Evolutionary conservation across 495 filamentous ascomycete species (phyloP).

Genomic region (Talaromyces wortmannii): DNA sequence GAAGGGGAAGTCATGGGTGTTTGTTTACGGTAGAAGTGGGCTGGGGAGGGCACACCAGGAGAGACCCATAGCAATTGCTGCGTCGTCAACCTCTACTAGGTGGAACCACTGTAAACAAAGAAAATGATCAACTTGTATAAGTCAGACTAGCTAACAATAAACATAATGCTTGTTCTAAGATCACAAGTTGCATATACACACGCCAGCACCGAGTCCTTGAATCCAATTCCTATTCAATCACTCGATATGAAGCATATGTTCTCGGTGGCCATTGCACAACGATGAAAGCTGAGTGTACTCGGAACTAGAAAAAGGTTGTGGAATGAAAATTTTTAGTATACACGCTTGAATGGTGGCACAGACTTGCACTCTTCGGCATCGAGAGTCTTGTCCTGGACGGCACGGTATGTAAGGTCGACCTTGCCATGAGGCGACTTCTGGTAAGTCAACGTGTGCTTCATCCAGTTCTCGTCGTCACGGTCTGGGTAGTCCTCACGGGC

Average conservation of each 20-base stretch:
- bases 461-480: slow-evolving; percentile 90
- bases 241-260: not conserved
- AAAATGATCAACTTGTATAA: not conserved
- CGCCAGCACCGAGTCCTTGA: not conserved
- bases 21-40: not conserved
- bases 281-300: not conserved
- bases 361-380: slow-evolving; percentile 87
- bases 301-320: not conserved
- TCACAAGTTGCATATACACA: not conserved
- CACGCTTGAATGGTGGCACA: slow-evolving; percentile 82
- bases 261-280: not conserved
- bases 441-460: slow-evolving; percentile 96
- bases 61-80: too few relatives aligned
- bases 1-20: not conserved
- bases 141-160: not conserved
- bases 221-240: not conserved
- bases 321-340: slow-evolving; percentile 46
- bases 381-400: slow-evolving; percentile 68
- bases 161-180: not conserved
- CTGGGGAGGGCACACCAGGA: not conserved
- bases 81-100: not conserved
- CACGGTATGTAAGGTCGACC: slow-evolving; percentile 71
- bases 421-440: slow-evolving; percentile 82
- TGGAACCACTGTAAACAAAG: not conserved
- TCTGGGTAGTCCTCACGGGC: slow-evolving; percentile 94